phyloP scores from a whole-genome alignment of 2,329 filamentous ascomycete species.

The Xylaria sp. region DNA sequence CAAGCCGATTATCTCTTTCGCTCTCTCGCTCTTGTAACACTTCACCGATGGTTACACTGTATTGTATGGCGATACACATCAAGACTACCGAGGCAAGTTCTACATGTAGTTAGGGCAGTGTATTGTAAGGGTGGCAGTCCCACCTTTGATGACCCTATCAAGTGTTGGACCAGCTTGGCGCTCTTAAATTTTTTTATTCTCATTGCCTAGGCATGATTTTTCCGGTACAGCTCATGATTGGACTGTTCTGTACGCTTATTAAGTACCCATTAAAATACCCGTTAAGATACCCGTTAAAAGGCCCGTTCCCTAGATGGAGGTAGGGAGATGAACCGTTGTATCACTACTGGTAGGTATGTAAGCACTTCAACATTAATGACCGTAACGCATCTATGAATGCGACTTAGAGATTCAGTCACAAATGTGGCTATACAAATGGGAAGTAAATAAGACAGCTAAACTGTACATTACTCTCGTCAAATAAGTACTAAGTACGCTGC shows the following conservation, averaged over 20 bases:
- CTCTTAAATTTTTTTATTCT: not conserved
- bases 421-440: not conserved
- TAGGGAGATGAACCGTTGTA: not conserved
- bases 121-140: not conserved
- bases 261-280: not conserved
- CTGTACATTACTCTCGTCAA: not conserved
- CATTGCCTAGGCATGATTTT: not conserved
- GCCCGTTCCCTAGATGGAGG: not conserved
- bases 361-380: not conserved
- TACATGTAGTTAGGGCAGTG: conserved; percentile 12
- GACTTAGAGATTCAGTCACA: not conserved
- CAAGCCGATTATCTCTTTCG: conserved; percentile 11
- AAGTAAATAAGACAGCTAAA: not conserved
- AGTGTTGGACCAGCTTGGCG: not conserved
- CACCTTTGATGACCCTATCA: not conserved
- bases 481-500: not conserved
- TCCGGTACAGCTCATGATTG: not conserved
- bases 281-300: not conserved
- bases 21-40: conserved; percentile 18
- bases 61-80: not conserved
- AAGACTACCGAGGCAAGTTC: conserved; percentile 27
- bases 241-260: not conserved
- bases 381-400: not conserved
- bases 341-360: too few species aligned
- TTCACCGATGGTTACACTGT: conserved; percentile 6